Conservation (phyloP, 805 yeast genomes). For the Candida verbasci region DNA sequence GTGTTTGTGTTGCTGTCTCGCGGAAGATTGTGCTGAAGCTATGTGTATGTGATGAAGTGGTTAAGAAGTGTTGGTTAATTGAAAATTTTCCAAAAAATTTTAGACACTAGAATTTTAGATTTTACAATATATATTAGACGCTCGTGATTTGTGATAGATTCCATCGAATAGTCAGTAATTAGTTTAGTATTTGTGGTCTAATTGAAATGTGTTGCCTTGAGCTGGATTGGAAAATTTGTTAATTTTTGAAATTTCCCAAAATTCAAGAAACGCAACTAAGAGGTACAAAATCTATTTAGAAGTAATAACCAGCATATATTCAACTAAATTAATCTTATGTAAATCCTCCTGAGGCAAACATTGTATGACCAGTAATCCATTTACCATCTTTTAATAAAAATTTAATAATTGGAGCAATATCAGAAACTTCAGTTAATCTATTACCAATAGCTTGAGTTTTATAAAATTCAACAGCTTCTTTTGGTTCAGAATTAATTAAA, state of each 20-base stretch:
- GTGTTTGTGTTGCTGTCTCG: conserved; percentile 31
- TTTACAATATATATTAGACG: too few species aligned
- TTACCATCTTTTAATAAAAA: conserved; percentile 61
- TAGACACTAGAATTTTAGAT: too few species aligned
- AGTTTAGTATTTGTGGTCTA: too few species aligned
- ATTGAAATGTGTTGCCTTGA: too few species aligned
- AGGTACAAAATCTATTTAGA: too few species aligned
- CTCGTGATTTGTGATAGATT: too few species aligned
- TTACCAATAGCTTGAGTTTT: conserved; percentile 46
- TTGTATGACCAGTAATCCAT: conserved; percentile 70
- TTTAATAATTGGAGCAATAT: conserved; percentile 59
- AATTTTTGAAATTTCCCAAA: too few species aligned
- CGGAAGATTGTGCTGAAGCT: conserved; percentile 16
- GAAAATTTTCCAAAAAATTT: too few species aligned
- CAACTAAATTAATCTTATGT: background rate
- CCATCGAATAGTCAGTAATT: too few species aligned
- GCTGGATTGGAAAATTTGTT: too few species aligned
- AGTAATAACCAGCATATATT: background rate
- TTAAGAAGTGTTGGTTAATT: too few species aligned
- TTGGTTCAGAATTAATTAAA: conserved; percentile 56
- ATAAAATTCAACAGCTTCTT: conserved; percentile 49
- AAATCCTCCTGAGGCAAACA: conserved; percentile 48
- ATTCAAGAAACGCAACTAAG: too few species aligned
- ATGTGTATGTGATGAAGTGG: conserved; percentile 5
- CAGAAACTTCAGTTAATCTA: conserved; percentile 53